A percentile compares a stretch with the other conserved stretches of the same genome.
phyloP scores from a whole-genome alignment of 169 alveolate genomes.

The Plasmodium knowlesi region DNA sequence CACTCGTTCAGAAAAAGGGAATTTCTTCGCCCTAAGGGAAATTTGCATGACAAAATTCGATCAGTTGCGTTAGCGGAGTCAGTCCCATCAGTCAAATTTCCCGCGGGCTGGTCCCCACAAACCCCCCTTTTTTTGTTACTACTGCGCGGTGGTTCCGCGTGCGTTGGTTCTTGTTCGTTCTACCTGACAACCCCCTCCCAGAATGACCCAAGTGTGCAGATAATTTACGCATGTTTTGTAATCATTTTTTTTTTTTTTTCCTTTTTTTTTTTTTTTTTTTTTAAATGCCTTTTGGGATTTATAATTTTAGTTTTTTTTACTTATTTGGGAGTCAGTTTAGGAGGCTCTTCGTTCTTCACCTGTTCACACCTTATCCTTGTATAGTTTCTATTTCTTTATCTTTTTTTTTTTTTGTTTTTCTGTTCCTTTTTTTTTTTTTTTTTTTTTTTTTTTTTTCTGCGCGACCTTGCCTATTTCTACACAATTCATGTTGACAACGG shows the following conservation, averaged over 20 bases:
- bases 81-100: neutral
- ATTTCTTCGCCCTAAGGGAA: neutral
- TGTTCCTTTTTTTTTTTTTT: neutral
- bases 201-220: neutral
- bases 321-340: neutral
- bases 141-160: neutral
- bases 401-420: neutral
- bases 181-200: neutral
- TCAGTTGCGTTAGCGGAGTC: neutral
- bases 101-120: neutral
- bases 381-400: neutral
- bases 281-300: neutral
- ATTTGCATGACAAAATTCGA: neutral
- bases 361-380: neutral
- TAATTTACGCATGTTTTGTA: neutral
- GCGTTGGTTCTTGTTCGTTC: constrained; percentile 5
- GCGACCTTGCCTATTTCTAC: neutral
- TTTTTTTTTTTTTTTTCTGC: neutral
- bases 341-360: neutral
- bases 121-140: neutral
- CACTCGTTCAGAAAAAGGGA: neutral
- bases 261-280: neutral
- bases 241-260: neutral
- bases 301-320: neutral
- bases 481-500: neutral